Evolutionary conservation across 164 flowering plant genomes (phyloP).

Genomic region (Protea cynaroides): DNA sequence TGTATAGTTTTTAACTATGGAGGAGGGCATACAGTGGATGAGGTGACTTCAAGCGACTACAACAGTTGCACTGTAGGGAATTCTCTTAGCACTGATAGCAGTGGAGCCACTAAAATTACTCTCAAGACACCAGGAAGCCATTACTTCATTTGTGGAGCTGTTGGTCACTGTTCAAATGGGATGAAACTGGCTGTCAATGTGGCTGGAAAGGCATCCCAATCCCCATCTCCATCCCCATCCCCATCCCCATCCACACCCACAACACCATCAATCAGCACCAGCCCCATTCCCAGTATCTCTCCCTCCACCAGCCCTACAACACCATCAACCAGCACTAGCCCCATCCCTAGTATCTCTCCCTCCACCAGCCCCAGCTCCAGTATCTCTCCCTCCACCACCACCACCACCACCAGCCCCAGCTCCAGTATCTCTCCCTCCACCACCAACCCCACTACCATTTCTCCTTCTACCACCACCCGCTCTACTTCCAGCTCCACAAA

Average conservation of each 20-base stretch:
- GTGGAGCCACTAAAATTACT: constrained; percentile 32
- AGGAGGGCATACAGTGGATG: constrained; percentile 36
- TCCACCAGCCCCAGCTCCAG: constrained; percentile 2
- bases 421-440: constrained; percentile 4
- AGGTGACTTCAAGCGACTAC: constrained; percentile 44
- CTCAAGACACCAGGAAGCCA: constrained; percentile 39
- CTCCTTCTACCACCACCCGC: constrained; percentile 6
- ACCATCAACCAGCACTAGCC: no score
- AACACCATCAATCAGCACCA: neutral
- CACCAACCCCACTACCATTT: neutral
- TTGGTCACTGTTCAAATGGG: constrained; percentile 41
- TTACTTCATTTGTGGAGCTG: constrained; percentile 42
- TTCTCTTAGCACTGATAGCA: constrained; percentile 27
- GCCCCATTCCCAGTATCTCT: no score
- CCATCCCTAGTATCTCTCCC: neutral
- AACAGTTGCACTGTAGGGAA: constrained; percentile 23
- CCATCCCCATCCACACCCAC: neutral
- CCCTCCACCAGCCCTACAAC: no score
- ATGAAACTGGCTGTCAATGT: constrained; percentile 51
- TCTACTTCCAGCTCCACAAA: constrained; percentile 8
- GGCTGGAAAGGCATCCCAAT: constrained; percentile 4
- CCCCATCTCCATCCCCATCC: no score
- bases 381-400: constrained; percentile 6
- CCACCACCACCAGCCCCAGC: constrained; percentile 13
- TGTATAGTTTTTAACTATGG: constrained; percentile 38